These are phyloP conservation scores for Ilex paraguariensis DNA, from an alignment of 305 asterid species.

Conservation along the genomic window DNA sequence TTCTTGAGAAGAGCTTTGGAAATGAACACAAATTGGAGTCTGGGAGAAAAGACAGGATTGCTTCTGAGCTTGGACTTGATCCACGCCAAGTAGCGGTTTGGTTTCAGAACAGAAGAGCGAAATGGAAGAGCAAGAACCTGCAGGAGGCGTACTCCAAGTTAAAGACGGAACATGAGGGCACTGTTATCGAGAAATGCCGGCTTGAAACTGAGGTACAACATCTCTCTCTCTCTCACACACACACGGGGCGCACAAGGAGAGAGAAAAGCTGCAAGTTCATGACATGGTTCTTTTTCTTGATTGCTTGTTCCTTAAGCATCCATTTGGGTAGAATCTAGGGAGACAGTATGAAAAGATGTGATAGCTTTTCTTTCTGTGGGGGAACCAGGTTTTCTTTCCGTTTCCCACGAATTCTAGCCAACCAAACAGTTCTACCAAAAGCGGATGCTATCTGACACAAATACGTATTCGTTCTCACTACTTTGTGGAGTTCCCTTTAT, in stretches of 20 bases:
- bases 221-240: background rate
- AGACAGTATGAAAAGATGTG: background rate
- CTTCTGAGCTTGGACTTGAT: constrained; percentile 2
- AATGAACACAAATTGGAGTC: constrained; percentile 5
- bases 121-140: constrained; percentile 1
- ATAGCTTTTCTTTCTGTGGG: too few relatives aligned
- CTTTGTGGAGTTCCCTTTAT: too few relatives aligned
- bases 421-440: too few relatives aligned
- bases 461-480: too few relatives aligned
- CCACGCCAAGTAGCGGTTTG: constrained; percentile 3
- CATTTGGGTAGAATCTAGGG: background rate
- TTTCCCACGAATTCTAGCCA: too few relatives aligned
- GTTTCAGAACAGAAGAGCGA: constrained; percentile 2
- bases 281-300: too few relatives aligned
- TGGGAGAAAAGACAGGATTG: background rate
- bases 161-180: background rate
- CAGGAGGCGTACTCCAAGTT: background rate
- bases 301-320: too few relatives aligned
- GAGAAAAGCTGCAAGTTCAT: too few relatives aligned
- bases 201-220: constrained; percentile 1
- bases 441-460: too few relatives aligned
- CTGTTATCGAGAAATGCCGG: constrained; percentile 2
- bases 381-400: too few relatives aligned
- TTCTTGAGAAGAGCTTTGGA: background rate
- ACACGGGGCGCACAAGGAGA: too few relatives aligned